Base-by-base conservation (phyloP, 2,329 filamentous ascomycete genomes). In the Fusarium subtropicale region DNA sequence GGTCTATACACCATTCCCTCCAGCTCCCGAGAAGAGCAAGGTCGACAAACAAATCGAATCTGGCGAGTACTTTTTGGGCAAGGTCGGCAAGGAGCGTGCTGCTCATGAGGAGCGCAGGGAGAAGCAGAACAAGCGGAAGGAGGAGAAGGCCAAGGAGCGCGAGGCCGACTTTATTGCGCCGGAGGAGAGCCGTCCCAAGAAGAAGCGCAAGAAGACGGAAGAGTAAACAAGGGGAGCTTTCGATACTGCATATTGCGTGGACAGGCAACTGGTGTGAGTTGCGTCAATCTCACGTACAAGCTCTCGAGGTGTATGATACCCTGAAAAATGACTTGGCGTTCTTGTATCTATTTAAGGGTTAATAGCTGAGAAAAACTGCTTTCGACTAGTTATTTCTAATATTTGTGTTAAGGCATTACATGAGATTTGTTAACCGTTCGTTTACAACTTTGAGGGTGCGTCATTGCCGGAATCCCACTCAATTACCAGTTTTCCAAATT, bases 1-100 rank as follows among this genome's bases (percentile, higher is more conserved):
- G 87, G 81, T 86, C 15, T 99, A 97, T 85, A 99, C 97, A 71
- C 95, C 96, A 12, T 99, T 99, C 90, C 96, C 96, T 50, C 96
- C 96, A 9, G 88, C 94, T 44, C 94, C 94, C 71, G 95, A 99
- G 86, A 97, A 97, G 92, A 97, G 94, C 88, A 99, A 98, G 88
- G 88, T 99, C 74, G 96, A 99, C 81, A 82, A 94, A 81, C 95
- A 99, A 86, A 97, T 99, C 83, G 96, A 99, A 85, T 94, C 89
- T 74, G 95, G 96, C 82, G 95, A 98, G 83, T 99, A 97, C 83
- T 98, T 98, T 81, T 81, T 99, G 77, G 90, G 91, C 77, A 97
- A 97, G 85, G 90, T 94, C 76, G 94, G 93, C 64, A 97, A 97
- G 86, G 93, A 97, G 76, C 87, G 94, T 65, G 91, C 90, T 56